phyloP scores from a whole-genome alignment of 495 filamentous ascomycete genomes.

The Annulohypoxylon moriforme region DNA sequence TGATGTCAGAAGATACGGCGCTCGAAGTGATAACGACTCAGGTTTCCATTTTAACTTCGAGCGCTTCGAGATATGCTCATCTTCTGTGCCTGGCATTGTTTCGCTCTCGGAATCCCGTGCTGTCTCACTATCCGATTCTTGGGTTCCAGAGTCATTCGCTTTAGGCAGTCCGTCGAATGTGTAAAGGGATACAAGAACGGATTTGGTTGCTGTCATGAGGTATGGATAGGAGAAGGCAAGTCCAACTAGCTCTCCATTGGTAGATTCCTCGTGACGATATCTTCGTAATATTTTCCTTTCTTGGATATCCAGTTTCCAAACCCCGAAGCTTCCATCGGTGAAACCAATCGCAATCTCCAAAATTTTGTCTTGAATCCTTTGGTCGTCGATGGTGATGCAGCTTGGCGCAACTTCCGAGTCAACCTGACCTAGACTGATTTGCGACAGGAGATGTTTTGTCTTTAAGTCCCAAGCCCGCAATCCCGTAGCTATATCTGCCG shows the following conservation, averaged over 20 bases:
- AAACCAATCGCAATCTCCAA: slow-evolving; percentile 78
- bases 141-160: background rate
- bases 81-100: slow-evolving; percentile 5
- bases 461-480: slow-evolving; percentile 83
- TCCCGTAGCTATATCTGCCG: slow-evolving; percentile 74
- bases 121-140: slow-evolving; percentile 4
- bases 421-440: slow-evolving; percentile 48
- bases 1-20: slow-evolving; percentile 76
- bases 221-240: slow-evolving; percentile 82
- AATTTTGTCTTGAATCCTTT: slow-evolving; percentile 46
- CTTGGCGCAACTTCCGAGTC: slow-evolving; percentile 62
- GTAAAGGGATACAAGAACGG: slow-evolving; percentile 80
- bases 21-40: slow-evolving; percentile 6
- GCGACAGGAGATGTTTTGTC: slow-evolving; percentile 66
- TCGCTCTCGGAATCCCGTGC: slow-evolving; percentile 19
- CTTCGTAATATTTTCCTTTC: slow-evolving; percentile 56
- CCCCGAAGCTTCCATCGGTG: slow-evolving; percentile 75
- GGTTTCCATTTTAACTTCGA: background rate
- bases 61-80: background rate
- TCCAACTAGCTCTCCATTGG: slow-evolving; percentile 75
- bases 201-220: slow-evolving; percentile 77
- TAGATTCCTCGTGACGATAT: slow-evolving; percentile 66
- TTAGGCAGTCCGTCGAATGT: slow-evolving; percentile 60
- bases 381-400: slow-evolving; percentile 72
- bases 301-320: slow-evolving; percentile 69